A percentile compares a stretch with the other conserved stretches of the same genome.
Conservation (phyloP, 148 eudicot species). For the Salicornia ramosissima region DNA sequence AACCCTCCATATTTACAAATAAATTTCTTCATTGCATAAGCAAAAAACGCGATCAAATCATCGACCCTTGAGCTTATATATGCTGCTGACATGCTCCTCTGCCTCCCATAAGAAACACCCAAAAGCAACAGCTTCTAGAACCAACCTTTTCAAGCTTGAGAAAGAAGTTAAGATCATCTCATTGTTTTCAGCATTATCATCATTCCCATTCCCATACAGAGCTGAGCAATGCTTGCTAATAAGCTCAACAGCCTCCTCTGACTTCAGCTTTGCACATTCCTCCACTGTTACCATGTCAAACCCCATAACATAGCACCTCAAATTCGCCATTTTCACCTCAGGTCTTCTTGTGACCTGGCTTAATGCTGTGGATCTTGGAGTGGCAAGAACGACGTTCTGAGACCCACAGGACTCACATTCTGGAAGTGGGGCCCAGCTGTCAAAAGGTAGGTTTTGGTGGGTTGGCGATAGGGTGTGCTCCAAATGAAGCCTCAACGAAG, state of each 20-base stretch:
- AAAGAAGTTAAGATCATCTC: constrained; percentile 61
- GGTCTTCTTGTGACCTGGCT: constrained; percentile 32
- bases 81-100: constrained; percentile 47
- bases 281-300: constrained; percentile 44
- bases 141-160: constrained; percentile 70
- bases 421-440: constrained; percentile 28
- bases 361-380: constrained; percentile 26
- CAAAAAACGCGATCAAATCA: not conserved
- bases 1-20: constrained; percentile 15
- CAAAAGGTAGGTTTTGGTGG: constrained; percentile 21
- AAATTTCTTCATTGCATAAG: not conserved
- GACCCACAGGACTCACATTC: constrained; percentile 26
- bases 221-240: constrained; percentile 61
- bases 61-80: constrained; percentile 52
- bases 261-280: constrained; percentile 53
- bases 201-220: constrained; percentile 48
- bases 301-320: constrained; percentile 50
- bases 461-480: constrained; percentile 38
- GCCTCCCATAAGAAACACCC: constrained; percentile 90
- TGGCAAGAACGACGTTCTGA: constrained; percentile 26
- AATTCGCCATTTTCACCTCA: constrained; percentile 31
- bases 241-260: constrained; percentile 50
- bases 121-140: constrained; percentile 79
- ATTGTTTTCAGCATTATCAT: constrained; percentile 23
- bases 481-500: constrained; percentile 52